Percentiles rank a stretch among this genome's conserved stretches.
These are phyloP conservation scores for Talaromyces stipitatus DNA, from an alignment of 495 filamentous ascomycete species.

Conservation along the genomic window DNA sequence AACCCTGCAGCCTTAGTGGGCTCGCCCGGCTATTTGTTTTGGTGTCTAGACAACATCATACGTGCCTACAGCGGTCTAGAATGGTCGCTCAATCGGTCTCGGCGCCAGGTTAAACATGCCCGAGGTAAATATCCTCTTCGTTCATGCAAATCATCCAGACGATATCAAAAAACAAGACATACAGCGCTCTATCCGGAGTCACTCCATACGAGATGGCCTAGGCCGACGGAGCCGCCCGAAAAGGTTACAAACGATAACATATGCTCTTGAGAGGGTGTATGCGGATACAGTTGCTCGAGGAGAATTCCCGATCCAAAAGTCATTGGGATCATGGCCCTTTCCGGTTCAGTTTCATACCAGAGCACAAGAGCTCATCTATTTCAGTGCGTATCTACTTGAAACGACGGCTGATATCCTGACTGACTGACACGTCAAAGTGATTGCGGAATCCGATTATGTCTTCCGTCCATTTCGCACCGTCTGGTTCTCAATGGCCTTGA, in stretches of 20 bases:
- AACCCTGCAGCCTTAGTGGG: no score
- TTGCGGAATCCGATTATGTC: slow-evolving; percentile 12
- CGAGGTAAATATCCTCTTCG: slow-evolving; percentile 3
- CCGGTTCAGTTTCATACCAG: slow-evolving; percentile 8
- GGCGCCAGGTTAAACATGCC: neutral
- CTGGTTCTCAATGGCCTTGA: slow-evolving; percentile 19
- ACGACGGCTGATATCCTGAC: neutral
- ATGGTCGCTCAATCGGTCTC: neutral
- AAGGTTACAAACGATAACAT: slow-evolving; percentile 1
- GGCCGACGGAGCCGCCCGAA: slow-evolving; percentile 5
- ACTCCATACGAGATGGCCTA: slow-evolving; percentile 10
- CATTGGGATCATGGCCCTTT: slow-evolving; percentile 5
- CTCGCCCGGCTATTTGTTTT: no score
- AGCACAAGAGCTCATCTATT: slow-evolving; percentile 10
- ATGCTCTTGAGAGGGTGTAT: neutral
- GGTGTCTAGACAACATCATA: no score
- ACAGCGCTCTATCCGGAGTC: slow-evolving; percentile 11
- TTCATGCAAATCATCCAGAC: slow-evolving; percentile 5
- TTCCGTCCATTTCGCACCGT: slow-evolving; percentile 17
- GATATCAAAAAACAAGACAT: slow-evolving; percentile 4
- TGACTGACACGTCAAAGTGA: slow-evolving; percentile 11
- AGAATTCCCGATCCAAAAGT: neutral
- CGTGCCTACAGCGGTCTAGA: neutral
- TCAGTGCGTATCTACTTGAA: slow-evolving; percentile 3
- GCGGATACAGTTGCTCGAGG: neutral